A percentile compares a stretch with the other conserved stretches of the same genome.
These are phyloP conservation scores for Phylloporus sp. DNA, from an alignment of 1,284 basidiomycete genomes.

Conservation along the genomic window DNA sequence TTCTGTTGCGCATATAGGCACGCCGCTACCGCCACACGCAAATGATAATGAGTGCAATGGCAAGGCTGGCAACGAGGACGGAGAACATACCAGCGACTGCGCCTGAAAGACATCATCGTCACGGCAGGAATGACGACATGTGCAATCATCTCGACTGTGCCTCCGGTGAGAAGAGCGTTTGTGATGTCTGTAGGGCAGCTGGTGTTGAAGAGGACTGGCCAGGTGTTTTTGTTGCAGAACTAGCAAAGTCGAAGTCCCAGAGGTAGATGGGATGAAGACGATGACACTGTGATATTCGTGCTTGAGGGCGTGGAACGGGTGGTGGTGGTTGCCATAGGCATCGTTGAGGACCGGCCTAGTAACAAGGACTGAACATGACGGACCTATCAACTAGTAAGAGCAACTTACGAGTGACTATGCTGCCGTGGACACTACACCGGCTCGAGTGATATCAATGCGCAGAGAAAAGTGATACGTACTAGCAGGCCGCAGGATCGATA, in stretches of 20 bases:
- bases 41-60: slow-evolving; percentile 60
- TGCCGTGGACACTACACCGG: too few species aligned
- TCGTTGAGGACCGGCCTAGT: too few species aligned
- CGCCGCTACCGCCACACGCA: slow-evolving; percentile 66
- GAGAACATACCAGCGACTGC: slow-evolving; percentile 76
- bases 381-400: too few species aligned
- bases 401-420: too few species aligned
- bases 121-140: slow-evolving; percentile 10
- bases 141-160: slow-evolving; percentile 15
- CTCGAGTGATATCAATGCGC: too few species aligned
- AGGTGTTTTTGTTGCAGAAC: slow-evolving; percentile 18
- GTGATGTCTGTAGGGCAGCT: not conserved
- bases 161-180: slow-evolving; percentile 23
- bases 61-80: slow-evolving; percentile 61
- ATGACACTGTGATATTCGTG: too few species aligned
- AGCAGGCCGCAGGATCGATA: too few species aligned
- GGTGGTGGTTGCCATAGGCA: too few species aligned
- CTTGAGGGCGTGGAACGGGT: too few species aligned
- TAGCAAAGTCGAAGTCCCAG: slow-evolving; percentile 15
- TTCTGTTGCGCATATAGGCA: slow-evolving; percentile 69
- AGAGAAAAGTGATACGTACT: too few species aligned
- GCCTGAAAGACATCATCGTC: slow-evolving; percentile 36
- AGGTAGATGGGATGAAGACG: too few species aligned
- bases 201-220: slow-evolving; percentile 2
- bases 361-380: too few species aligned